Evolutionary conservation across 352 stramenopile genomes (phyloP).

Genomic region (Aphanomyces invadans): DNA sequence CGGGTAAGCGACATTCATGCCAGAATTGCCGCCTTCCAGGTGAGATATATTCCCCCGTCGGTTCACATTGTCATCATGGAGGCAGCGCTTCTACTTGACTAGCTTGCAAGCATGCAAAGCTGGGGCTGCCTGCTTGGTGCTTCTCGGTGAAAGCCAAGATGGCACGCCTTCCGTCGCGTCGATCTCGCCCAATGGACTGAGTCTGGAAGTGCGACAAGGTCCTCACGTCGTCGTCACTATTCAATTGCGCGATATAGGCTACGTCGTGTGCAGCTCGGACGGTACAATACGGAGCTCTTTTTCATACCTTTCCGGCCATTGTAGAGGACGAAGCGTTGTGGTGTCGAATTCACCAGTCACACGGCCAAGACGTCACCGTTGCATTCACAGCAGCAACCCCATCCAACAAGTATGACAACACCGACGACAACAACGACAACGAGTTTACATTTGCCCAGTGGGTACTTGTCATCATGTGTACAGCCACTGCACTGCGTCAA

Average conservation of each 20-base stretch:
- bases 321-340: neutral
- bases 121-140: neutral
- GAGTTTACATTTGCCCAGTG: constrained; percentile 7
- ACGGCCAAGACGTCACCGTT: neutral
- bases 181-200: neutral
- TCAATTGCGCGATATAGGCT: neutral
- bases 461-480: neutral
- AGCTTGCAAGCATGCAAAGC: neutral
- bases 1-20: neutral
- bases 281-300: neutral
- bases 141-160: neutral
- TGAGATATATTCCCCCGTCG: neutral
- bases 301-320: neutral
- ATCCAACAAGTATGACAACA: neutral
- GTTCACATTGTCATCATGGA: too few species aligned
- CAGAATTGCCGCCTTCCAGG: neutral
- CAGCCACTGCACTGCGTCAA: neutral
- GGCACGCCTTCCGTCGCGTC: neutral
- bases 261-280: neutral
- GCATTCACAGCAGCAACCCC: neutral
- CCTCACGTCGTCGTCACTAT: neutral
- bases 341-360: neutral
- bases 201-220: neutral
- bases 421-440: too few species aligned
- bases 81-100: neutral